Evolutionary conservation across 2,329 filamentous ascomycete species (phyloP), one percentile per base, ranked within the genome.

Genomic region (Xylariaceae sp.): DNA sequence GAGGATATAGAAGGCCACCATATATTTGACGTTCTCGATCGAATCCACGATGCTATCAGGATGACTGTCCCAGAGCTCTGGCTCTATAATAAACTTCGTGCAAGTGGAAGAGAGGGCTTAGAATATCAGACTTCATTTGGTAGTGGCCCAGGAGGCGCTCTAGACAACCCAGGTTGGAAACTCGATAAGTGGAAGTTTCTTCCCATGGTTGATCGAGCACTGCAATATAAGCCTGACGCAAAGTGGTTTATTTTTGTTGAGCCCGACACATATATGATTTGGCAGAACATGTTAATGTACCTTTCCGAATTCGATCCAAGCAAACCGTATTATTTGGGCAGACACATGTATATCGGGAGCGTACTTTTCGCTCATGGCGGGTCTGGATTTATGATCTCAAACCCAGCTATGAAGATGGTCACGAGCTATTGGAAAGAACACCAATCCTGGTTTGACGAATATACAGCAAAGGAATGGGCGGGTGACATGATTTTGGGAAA

Each of bases 141-240:
- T 41, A 74, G 74, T 50, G 64, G 69, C 9, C 70, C 73, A 37
- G 71, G 71, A 37, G 74, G 75, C 34, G 71, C 78, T 14, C 56
- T 70, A 21, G 63, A 68, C 36, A 64, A 61, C 23, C 61, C 63
- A 6, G 64, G 65, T 8, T 77, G 75, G 75, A 71, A 67, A 33
- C 63, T 77, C 37, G 75, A 77, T 56, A 76, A 76, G 53, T 77
- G 74, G 68, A 77, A 77, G 55, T 76, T 74, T 51, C 65, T 77
- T 23, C 75, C 73, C 29, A 74, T 77, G 67, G 67, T 75, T 6
- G 66, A 72, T 47, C 71, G 71, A 54, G 69, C 72, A 6, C 72
- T 73, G 53, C 61, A 62, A 12, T 65, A 70, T 47, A 68, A 71
- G 12, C 73, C 73, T 1, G 56, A 71, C 19, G 68, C 68, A 17